These are phyloP conservation scores for Suillus bovinus DNA, from an alignment of 768 basidiomycete genomes.

Conservation along the genomic window DNA sequence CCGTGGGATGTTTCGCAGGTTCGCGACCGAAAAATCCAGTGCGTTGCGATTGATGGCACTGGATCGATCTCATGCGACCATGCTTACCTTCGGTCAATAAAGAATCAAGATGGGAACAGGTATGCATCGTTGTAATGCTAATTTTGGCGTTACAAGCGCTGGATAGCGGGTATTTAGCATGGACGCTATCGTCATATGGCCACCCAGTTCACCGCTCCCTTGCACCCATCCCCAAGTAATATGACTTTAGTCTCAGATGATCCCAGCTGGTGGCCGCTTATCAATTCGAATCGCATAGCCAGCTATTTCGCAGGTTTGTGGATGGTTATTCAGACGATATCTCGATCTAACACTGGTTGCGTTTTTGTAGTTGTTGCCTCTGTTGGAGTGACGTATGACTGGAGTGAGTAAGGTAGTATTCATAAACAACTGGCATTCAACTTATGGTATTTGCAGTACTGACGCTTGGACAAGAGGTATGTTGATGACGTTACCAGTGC, in stretches of 20 bases:
- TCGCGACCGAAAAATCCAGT: not conserved
- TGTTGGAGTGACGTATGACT: not conserved
- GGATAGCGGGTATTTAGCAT: not conserved
- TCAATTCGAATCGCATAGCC: slow-evolving; percentile 2
- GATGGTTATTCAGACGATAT: not conserved
- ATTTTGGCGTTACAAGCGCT: not conserved
- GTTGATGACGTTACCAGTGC: not conserved
- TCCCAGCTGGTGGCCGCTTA: not conserved
- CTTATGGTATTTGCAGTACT: not conserved
- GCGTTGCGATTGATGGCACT: not conserved
- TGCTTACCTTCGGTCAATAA: not conserved
- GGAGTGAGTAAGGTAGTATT: not conserved
- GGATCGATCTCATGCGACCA: not conserved
- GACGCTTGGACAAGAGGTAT: not conserved
- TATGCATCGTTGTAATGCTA: not conserved
- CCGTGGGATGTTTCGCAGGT: not conserved
- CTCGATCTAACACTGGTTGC: not conserved
- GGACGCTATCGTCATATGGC: not conserved
- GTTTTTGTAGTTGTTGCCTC: not conserved
- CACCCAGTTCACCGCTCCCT: not conserved
- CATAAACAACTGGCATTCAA: not conserved
- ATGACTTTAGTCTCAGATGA: not conserved
- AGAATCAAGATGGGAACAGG: not conserved
- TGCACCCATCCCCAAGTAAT: not conserved
- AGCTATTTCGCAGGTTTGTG: not conserved